phyloP scores from a whole-genome alignment of 805 yeast genomes.

The Hanseniaspora jakobsenii region DNA sequence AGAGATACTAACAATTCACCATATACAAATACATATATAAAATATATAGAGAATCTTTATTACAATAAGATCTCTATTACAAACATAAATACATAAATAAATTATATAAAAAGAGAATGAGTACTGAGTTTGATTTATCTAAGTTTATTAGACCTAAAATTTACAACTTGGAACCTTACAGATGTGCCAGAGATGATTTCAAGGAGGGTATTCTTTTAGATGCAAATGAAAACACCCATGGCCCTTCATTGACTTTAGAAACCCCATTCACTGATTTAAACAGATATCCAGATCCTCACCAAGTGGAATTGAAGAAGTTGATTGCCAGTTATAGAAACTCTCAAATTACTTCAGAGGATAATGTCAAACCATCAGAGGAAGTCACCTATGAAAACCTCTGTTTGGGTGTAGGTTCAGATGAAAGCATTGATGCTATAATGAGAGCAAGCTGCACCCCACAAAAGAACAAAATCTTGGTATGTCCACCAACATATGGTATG shows the following conservation, averaged over 20 bases:
- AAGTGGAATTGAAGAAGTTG: conserved; percentile 56
- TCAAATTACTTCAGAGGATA: conserved; percentile 18
- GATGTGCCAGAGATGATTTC: conserved; percentile 95
- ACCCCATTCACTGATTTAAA: conserved; percentile 52
- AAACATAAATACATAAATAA: neutral
- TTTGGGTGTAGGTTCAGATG: conserved; percentile 96
- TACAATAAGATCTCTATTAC: neutral
- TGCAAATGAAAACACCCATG: conserved; percentile 93
- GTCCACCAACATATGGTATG: conserved; percentile 98
- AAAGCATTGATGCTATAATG: conserved; percentile 78
- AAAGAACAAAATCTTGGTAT: conserved; percentile 63
- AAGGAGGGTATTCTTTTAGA: conserved; percentile 78
- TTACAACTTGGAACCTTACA: conserved; percentile 69
- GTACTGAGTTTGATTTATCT: conserved; percentile 21
- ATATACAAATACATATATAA: too few species aligned
- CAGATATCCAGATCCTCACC: conserved; percentile 97
- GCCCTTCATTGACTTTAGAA: conserved; percentile 53
- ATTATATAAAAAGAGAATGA: neutral
- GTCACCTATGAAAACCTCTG: conserved; percentile 61
- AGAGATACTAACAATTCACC: too few species aligned
- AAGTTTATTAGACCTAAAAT: conserved; percentile 73
- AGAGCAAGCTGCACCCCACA: conserved; percentile 78
- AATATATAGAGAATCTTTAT: neutral
- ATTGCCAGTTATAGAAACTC: conserved; percentile 59
- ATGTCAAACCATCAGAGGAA: conserved; percentile 18